phyloP scores from a whole-genome alignment of 1,284 basidiomycete species.

The Ustilago loliicola region DNA sequence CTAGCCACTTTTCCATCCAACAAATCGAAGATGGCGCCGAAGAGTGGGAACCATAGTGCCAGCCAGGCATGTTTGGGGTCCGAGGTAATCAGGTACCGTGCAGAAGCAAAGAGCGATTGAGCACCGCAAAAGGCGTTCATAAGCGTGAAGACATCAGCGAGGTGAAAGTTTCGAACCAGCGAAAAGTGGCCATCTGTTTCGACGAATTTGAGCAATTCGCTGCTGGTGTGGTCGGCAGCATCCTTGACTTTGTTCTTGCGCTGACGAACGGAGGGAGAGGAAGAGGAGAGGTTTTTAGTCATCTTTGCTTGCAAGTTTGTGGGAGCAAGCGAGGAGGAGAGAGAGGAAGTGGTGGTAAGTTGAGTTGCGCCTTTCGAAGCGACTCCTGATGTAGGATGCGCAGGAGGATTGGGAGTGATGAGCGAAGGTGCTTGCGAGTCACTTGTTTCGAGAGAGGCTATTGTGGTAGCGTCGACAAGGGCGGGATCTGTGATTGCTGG shows the following conservation, averaged over 20 bases:
- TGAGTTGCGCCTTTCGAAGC: slow-evolving; percentile 47
- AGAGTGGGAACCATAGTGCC: slow-evolving; percentile 88
- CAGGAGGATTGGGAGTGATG: slow-evolving; percentile 32
- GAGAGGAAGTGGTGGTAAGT: slow-evolving; percentile 29
- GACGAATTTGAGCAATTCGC: slow-evolving; percentile 63
- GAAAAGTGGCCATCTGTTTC: slow-evolving; percentile 69
- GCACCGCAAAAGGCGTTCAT: slow-evolving; percentile 99
- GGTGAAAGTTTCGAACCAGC: slow-evolving; percentile 84
- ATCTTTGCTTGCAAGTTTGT: slow-evolving; percentile 49
- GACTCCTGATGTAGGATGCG: slow-evolving; percentile 41
- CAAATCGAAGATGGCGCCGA: slow-evolving; percentile 98
- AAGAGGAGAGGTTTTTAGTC: slow-evolving; percentile 40
- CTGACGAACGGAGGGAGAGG: slow-evolving; percentile 21
- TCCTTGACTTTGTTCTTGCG: slow-evolving; percentile 30
- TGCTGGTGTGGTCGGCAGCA: background rate
- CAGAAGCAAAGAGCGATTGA: slow-evolving; percentile 93
- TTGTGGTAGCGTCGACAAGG: slow-evolving; percentile 42
- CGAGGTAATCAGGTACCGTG: slow-evolving; percentile 84
- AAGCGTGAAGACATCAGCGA: slow-evolving; percentile 98
- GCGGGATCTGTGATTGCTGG: slow-evolving; percentile 52
- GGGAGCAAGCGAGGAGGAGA: slow-evolving; percentile 40
- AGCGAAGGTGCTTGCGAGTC: slow-evolving; percentile 43
- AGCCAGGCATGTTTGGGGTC: slow-evolving; percentile 76
- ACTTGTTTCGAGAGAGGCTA: slow-evolving; percentile 20
- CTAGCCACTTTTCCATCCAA: slow-evolving; percentile 97